phyloP scores from a whole-genome alignment of 2,329 filamentous ascomycete genomes.

The Monosporascus sp. region DNA sequence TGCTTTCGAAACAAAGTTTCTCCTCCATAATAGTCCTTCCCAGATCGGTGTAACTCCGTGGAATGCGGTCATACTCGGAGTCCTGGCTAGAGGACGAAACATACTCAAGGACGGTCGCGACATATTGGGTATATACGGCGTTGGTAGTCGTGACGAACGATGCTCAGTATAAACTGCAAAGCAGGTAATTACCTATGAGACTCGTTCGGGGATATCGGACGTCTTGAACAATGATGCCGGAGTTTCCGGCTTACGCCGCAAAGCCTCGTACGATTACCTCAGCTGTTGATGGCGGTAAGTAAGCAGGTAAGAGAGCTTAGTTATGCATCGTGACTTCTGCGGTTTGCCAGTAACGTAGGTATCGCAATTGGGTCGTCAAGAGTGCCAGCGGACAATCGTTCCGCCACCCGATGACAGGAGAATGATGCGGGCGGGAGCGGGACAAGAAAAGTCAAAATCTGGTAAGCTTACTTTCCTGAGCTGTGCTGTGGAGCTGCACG shows the following conservation, averaged over 20 bases:
- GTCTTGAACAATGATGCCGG: neutral
- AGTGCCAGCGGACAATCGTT: neutral
- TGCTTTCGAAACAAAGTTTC: constrained; percentile 3
- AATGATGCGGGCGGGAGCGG: neutral
- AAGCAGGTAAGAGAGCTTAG: neutral
- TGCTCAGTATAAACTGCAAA: neutral
- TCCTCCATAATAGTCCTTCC: neutral
- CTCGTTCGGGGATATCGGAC: neutral
- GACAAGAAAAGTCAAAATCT: neutral
- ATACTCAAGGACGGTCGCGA: neutral
- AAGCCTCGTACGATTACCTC: neutral
- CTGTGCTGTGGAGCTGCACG: neutral
- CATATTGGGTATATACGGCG: neutral
- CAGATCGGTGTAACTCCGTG: neutral
- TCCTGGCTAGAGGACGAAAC: neutral
- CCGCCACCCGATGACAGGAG: neutral
- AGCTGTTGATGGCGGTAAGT: neutral
- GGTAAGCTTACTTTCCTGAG: neutral
- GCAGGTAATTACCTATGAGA: neutral
- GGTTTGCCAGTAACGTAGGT: neutral
- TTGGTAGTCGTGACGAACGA: neutral
- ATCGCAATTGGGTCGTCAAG: neutral
- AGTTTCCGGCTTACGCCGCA: neutral
- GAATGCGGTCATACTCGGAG: neutral
- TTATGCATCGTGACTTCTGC: neutral